These are phyloP conservation scores for Debaryomycetaceae sp. DNA, from an alignment of 1,139 yeast species.

Conservation along the genomic window DNA sequence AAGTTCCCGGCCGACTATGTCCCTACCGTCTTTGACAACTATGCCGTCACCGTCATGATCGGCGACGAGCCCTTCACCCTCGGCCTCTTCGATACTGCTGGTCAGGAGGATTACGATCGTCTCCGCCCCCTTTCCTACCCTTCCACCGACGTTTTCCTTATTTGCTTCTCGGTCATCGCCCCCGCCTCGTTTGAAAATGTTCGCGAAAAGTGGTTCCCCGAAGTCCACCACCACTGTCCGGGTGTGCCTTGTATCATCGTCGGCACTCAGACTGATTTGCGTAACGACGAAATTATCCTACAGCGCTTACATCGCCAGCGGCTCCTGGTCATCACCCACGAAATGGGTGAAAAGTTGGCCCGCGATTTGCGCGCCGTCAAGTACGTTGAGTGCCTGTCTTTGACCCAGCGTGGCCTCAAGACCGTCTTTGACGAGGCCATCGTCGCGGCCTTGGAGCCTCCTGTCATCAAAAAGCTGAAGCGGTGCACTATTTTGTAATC, in stretches of 20 bases:
- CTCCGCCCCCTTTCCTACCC: slow-evolving; percentile 94
- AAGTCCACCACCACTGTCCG: slow-evolving; percentile 96
- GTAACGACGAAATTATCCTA: slow-evolving; percentile 84
- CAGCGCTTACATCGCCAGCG: slow-evolving; percentile 87
- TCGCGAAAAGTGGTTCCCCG: slow-evolving; percentile 97
- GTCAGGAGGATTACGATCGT: slow-evolving; percentile 97
- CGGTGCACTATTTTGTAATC: slow-evolving; percentile 45
- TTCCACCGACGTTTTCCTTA: slow-evolving; percentile 90
- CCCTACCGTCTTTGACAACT: slow-evolving; percentile 93
- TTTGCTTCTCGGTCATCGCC: slow-evolving; percentile 88
- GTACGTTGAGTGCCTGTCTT: slow-evolving; percentile 96
- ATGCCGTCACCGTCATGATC: slow-evolving; percentile 96
- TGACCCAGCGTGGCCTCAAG: slow-evolving; percentile 91
- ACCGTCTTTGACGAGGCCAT: slow-evolving; percentile 96
- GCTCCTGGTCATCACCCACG: slow-evolving; percentile 74
- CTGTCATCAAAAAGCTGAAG: slow-evolving; percentile 71
- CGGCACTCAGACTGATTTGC: slow-evolving; percentile 90
- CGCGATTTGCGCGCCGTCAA: slow-evolving; percentile 90
- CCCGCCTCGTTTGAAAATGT: slow-evolving; percentile 98
- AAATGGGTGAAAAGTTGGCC: slow-evolving; percentile 87
- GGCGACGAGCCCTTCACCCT: slow-evolving; percentile 97
- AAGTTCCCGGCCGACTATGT: slow-evolving; percentile 93
- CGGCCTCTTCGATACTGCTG: slow-evolving; percentile 96
- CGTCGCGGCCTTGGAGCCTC: slow-evolving; percentile 90
- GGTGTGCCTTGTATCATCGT: slow-evolving; percentile 94